Percentiles rank a stretch among this genome's conserved stretches.
phyloP scores from a whole-genome alignment of 2,329 filamentous ascomycete species.

The Colletotrichum lindemuthianum region DNA sequence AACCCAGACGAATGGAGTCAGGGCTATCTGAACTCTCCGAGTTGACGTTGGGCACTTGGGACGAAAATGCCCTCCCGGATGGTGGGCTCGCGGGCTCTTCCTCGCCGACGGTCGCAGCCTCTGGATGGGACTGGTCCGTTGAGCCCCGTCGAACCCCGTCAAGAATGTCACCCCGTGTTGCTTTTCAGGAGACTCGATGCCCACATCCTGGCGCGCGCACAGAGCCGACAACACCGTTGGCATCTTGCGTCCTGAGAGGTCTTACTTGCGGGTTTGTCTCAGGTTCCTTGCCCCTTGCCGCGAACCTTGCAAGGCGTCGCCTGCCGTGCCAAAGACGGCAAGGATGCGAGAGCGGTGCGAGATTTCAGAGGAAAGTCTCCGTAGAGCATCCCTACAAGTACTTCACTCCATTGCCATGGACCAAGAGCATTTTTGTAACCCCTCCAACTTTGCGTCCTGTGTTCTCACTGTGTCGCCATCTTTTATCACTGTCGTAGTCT shows the following conservation, averaged over 20 bases:
- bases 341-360: slow-evolving; percentile 20
- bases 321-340: slow-evolving; percentile 28
- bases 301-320: slow-evolving; percentile 33
- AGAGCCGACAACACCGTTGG: slow-evolving; percentile 28
- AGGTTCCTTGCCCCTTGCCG: slow-evolving; percentile 33
- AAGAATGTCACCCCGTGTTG: slow-evolving; percentile 26
- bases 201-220: slow-evolving; percentile 30
- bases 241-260: slow-evolving; percentile 10
- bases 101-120: slow-evolving; percentile 14
- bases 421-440: slow-evolving; percentile 2
- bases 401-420: slow-evolving; percentile 25
- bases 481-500: slow-evolving; percentile 18
- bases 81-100: slow-evolving; percentile 12
- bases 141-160: slow-evolving; percentile 17
- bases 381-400: slow-evolving; percentile 19
- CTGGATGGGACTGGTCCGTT: not conserved
- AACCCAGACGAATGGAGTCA: not conserved
- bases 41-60: slow-evolving; percentile 23
- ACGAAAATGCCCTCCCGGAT: slow-evolving; percentile 20
- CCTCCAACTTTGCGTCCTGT: slow-evolving; percentile 3
- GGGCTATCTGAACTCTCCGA: slow-evolving; percentile 12
- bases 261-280: slow-evolving; percentile 31
- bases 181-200: slow-evolving; percentile 34
- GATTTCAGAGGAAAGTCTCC: slow-evolving; percentile 26
- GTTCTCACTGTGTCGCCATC: slow-evolving; percentile 1